Evolutionary conservation across 208 protist species (phyloP).

Genomic region (Leptomonas pyrrhocoris): DNA sequence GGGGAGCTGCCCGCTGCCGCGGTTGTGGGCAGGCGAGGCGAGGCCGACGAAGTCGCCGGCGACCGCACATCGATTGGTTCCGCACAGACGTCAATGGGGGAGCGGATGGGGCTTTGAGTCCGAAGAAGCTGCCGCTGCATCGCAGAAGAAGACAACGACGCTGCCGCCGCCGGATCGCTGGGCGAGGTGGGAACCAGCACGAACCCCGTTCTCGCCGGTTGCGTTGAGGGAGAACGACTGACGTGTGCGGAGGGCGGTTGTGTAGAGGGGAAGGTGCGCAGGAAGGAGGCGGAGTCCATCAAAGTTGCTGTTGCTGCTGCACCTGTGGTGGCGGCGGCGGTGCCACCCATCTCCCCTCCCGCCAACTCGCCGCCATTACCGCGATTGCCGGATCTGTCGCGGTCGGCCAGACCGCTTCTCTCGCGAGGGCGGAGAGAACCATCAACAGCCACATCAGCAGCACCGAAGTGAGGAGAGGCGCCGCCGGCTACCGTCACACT

Average conservation of each 20-base stretch:
- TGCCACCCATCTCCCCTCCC: neutral
- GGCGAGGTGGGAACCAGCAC: neutral
- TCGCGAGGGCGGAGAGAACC: neutral
- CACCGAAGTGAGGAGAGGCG: no score
- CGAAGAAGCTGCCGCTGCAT: neutral
- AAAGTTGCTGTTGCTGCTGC: no score
- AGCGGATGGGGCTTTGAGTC: no score
- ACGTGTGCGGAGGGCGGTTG: constrained; percentile 16
- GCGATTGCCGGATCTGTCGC: neutral
- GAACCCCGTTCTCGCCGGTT: neutral
- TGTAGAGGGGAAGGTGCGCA: constrained; percentile 10
- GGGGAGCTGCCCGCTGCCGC: neutral
- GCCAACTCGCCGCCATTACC: neutral
- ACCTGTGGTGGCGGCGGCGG: no score
- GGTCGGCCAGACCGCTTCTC: neutral
- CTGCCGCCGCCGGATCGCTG: neutral
- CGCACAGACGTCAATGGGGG: neutral
- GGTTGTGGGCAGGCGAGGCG: neutral
- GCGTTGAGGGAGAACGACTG: constrained; percentile 13
- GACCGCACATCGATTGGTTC: neutral
- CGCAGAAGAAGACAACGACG: neutral
- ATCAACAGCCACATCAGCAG: no score
- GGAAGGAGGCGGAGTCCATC: constrained; percentile 12
- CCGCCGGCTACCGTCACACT: neutral
- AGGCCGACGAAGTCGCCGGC: neutral